These are phyloP conservation scores for Penicillium sp. DNA, from an alignment of 2,329 filamentous ascomycete genomes.

Conservation along the genomic window DNA sequence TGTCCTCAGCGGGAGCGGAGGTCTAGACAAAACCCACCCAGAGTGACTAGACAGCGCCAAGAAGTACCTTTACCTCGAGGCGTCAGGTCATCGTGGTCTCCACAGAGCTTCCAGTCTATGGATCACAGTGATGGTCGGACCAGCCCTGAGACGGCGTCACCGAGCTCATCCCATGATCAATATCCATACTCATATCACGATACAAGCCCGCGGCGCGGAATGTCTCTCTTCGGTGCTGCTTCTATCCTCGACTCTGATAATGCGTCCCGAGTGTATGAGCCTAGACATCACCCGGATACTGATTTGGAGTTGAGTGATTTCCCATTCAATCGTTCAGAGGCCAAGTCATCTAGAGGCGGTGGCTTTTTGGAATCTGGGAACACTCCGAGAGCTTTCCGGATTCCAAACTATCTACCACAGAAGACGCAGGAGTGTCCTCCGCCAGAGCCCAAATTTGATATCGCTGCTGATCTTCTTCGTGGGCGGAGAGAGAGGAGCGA, in stretches of 20 bases:
- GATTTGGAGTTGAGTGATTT: not conserved
- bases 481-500: constrained; percentile 2
- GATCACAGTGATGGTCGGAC: not conserved
- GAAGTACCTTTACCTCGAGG: not conserved
- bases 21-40: not conserved
- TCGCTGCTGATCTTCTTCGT: constrained; percentile 7
- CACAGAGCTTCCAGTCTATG: constrained; percentile 5
- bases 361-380: no score
- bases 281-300: not conserved
- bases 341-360: not conserved
- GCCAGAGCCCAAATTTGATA: constrained; percentile 7
- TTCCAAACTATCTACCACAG: not conserved
- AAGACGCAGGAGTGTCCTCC: not conserved
- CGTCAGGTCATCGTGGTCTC: not conserved
- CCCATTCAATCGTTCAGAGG: not conserved
- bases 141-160: not conserved
- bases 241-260: not conserved
- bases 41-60: not conserved
- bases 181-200: not conserved
- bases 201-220: not conserved
- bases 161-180: not conserved
- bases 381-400: not conserved
- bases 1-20: not conserved
- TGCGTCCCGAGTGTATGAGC: not conserved
- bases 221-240: not conserved